These are phyloP conservation scores for Ceratobasidium papillatum DNA, from an alignment of 1,284 basidiomycete genomes.

Conservation along the genomic window DNA sequence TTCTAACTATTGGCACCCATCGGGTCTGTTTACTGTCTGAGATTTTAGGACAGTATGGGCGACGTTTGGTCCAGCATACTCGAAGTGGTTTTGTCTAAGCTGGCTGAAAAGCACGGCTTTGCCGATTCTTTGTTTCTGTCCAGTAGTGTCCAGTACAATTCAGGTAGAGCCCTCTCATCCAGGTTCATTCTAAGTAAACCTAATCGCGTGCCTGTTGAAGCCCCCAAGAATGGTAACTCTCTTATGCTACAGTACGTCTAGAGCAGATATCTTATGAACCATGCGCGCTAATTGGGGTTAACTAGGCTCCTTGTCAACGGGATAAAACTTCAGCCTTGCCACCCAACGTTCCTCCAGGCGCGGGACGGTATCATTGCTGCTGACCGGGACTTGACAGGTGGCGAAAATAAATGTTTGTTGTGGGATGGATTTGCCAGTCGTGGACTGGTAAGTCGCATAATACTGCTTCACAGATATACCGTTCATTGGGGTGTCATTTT, in stretches of 20 bases:
- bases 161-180: slow-evolving; percentile 65
- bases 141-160: slow-evolving; percentile 67
- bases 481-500: neutral
- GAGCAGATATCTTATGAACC: neutral
- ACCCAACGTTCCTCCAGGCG: slow-evolving; percentile 90
- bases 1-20: slow-evolving; percentile 64
- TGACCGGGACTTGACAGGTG: slow-evolving; percentile 83
- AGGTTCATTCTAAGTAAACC: slow-evolving; percentile 68
- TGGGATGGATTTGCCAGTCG: slow-evolving; percentile 87
- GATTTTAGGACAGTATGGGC: slow-evolving; percentile 89
- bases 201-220: slow-evolving; percentile 87
- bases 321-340: slow-evolving; percentile 95
- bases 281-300: neutral
- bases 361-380: slow-evolving; percentile 93
- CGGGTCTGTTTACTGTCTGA: slow-evolving; percentile 85
- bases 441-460: slow-evolving; percentile 61
- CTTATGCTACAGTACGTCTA: slow-evolving; percentile 75
- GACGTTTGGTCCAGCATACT: slow-evolving; percentile 92
- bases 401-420: slow-evolving; percentile 67
- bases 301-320: slow-evolving; percentile 78
- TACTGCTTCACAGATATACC: neutral
- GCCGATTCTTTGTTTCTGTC: slow-evolving; percentile 81
- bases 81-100: slow-evolving; percentile 78
- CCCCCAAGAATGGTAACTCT: slow-evolving; percentile 93
- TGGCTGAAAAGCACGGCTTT: slow-evolving; percentile 86